Evolutionary conservation across 1,284 basidiomycete species (phyloP).

Genomic region (Cronartium ribicola): DNA sequence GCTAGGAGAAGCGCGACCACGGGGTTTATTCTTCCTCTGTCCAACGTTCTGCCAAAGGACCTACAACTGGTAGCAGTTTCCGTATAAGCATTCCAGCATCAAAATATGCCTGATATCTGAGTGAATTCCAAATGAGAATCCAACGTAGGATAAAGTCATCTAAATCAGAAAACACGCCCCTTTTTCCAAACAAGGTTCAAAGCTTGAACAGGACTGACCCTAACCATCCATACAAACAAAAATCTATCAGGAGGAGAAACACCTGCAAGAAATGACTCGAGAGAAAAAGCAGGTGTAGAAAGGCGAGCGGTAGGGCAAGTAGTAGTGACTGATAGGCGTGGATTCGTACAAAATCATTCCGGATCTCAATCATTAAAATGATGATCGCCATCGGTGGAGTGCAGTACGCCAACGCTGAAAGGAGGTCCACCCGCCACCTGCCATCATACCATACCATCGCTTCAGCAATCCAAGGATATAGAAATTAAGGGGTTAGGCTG

Average conservation of each 20-base stretch:
- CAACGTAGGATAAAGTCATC: too few relatives aligned
- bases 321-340: slow-evolving; percentile 42
- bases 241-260: slow-evolving; percentile 17
- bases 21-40: slow-evolving; percentile 26
- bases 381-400: slow-evolving; percentile 36
- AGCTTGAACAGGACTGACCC: slow-evolving; percentile 16
- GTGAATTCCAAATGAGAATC: too few relatives aligned
- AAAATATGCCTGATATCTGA: slow-evolving; percentile 37
- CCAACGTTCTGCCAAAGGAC: slow-evolving; percentile 40
- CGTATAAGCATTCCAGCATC: slow-evolving; percentile 30
- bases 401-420: slow-evolving; percentile 27
- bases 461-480: too few relatives aligned
- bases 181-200: not conserved
- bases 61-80: slow-evolving; percentile 26
- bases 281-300: slow-evolving; percentile 34
- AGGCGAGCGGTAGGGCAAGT: slow-evolving; percentile 19
- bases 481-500: too few relatives aligned
- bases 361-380: slow-evolving; percentile 30
- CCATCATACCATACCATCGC: too few relatives aligned
- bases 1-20: not conserved
- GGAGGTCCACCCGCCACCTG: slow-evolving; percentile 38
- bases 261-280: slow-evolving; percentile 39
- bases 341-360: slow-evolving; percentile 37
- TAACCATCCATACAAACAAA: slow-evolving; percentile 37
- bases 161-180: too few relatives aligned